phyloP scores from a whole-genome alignment of 2,329 filamentous ascomycete genomes.

The Fusarium sp. region DNA sequence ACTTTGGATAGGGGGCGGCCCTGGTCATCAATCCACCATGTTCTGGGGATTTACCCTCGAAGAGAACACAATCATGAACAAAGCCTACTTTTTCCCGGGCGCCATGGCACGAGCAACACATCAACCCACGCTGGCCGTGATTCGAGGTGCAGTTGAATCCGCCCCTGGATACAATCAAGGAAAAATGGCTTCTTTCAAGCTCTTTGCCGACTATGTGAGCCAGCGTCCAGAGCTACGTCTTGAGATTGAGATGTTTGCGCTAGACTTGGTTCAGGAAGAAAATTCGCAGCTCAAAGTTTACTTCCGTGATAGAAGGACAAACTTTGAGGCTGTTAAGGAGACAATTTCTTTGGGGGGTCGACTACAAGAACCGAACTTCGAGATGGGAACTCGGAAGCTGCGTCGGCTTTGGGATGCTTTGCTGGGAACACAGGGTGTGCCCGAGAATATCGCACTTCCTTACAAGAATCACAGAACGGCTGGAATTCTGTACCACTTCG shows the following conservation, averaged over 20 bases:
- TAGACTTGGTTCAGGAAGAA: slow-evolving; percentile 46
- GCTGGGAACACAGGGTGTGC: background rate
- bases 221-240: background rate
- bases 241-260: slow-evolving; percentile 46
- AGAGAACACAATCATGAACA: background rate
- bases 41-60: slow-evolving; percentile 19
- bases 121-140: background rate
- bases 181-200: background rate
- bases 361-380: background rate
- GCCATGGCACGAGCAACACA: slow-evolving; percentile 1
- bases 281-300: slow-evolving; percentile 54
- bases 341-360: slow-evolving; percentile 41
- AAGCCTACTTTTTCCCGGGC: slow-evolving; percentile 28
- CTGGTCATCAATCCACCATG: slow-evolving; percentile 9
- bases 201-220: background rate
- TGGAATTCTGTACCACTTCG: slow-evolving; percentile 51
- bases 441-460: slow-evolving; percentile 28
- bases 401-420: slow-evolving; percentile 34
- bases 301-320: slow-evolving; percentile 46
- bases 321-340: slow-evolving; percentile 45
- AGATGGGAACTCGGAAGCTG: slow-evolving; percentile 30
- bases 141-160: slow-evolving; percentile 35
- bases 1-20: background rate
- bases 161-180: slow-evolving; percentile 1
- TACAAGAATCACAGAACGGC: slow-evolving; percentile 46